Conservation (phyloP, 129 eudicot genomes). For the Apium graveolens region DNA sequence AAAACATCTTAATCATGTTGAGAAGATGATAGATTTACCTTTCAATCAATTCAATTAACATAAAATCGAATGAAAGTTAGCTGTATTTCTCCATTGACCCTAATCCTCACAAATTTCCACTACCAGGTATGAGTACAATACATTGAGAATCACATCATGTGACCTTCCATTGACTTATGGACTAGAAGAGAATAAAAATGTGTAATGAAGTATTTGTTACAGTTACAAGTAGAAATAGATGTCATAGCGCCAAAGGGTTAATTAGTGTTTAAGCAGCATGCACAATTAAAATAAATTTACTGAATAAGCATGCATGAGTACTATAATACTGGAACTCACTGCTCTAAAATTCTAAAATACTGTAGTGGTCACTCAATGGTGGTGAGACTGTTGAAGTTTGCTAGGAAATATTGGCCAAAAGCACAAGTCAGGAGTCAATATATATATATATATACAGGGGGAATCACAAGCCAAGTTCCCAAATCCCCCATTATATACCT, state of each 20-base stretch:
- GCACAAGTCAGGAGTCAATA: slow-evolving; percentile 5
- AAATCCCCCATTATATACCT: background rate
- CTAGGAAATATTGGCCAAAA: slow-evolving; percentile 3
- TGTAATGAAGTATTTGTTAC: background rate
- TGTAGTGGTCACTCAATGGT: background rate
- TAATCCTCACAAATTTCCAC: background rate
- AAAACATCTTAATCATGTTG: background rate
- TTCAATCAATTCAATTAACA: background rate
- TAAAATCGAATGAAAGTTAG: background rate
- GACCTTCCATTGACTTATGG: background rate
- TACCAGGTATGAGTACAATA: background rate
- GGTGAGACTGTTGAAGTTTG: background rate
- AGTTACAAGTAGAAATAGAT: background rate
- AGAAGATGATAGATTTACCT: background rate
- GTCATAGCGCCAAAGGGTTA: background rate
- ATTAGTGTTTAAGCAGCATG: too few species aligned
- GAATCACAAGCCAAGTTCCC: background rate
- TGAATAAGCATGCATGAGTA: too few species aligned
- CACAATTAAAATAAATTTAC: too few species aligned
- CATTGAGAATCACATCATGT: background rate
- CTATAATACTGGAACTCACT: background rate
- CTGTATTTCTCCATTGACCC: background rate
- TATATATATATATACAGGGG: too few species aligned
- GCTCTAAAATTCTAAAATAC: too few species aligned
- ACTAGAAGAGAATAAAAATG: background rate